Base-by-base conservation (phyloP, 1,284 basidiomycete genomes). In the Vanrija pseudolonga region DNA sequence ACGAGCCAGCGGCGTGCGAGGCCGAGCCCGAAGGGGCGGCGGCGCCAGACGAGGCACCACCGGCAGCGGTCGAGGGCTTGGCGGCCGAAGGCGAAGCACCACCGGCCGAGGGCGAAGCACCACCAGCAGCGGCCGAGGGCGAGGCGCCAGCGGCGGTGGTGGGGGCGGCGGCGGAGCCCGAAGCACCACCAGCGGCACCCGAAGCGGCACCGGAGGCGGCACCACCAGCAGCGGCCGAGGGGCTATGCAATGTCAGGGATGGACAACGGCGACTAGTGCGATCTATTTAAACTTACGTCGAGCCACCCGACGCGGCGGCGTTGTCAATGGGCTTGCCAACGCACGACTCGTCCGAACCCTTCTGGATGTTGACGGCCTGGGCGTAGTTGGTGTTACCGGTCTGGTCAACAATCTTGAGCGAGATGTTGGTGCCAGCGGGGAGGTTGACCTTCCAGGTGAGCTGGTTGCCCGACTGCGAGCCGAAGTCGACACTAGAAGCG, bases 401-500 rank as follows among this genome's bases (percentile, higher is more conserved):
- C 42, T 59, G 55, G 67, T 72, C 73, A 47, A 59, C 62, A 47
- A 72, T 54, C 56, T 62, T 59, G 53, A 73, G 38, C 51, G 71
- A 66, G 49, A 76, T 60, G 14, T 59, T 62, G 22, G 81, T 83
- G 37, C 81, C 81, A 1, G 76, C 53, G 3, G 73, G 59, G 24
- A 89, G 66, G 70, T 87, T 80, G 47, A 84, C 84, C 19, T 44
- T 72, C 88, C 88, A 90, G 17, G 86, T 87, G 62, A 79, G 66
- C 45, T 65, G 71, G 23, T 71, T 84, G 3, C 78, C 82, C 41
- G 51, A 42, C 49, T 65, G 62, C 51, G 59, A 20, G 45, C 65
- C 67, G 40, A 68, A 68, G 61, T 68, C 65, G 42, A 63, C 58
- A 18, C 60, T 64, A 24, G 18, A 22, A n/a, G n/a, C n/a, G 39